A percentile compares a stretch with the other conserved stretches of the same genome.
Conservation (phyloP, 129 eudicot species). For the Cynara cardunculus region DNA sequence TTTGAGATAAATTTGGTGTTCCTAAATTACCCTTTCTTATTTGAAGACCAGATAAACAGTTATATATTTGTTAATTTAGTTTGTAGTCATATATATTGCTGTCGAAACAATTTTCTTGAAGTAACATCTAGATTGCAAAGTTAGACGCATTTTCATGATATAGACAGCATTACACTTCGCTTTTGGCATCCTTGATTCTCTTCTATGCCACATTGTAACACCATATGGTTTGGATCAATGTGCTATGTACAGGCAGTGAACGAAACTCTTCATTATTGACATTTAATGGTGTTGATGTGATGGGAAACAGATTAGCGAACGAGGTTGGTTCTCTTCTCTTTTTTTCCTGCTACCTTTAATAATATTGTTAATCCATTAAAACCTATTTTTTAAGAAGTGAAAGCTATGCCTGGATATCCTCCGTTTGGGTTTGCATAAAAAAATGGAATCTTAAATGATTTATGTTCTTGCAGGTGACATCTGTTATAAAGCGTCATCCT, state of each 20-base stretch:
- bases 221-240: constrained; percentile 5
- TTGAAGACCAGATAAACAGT: not conserved
- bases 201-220: not conserved
- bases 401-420: not conserved
- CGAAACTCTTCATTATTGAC: constrained; percentile 74
- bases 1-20: too few relatives aligned
- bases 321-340: constrained; percentile 54
- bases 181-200: not conserved
- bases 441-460: not conserved
- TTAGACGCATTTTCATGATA: not conserved
- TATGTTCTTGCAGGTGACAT: constrained; percentile 52
- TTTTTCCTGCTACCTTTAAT: not conserved
- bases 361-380: not conserved
- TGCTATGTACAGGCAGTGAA: constrained; percentile 65
- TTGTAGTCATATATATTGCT: not conserved
- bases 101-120: not conserved
- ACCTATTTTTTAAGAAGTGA: not conserved
- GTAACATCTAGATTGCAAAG: not conserved
- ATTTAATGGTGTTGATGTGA: constrained; percentile 96
- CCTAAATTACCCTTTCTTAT: too few relatives aligned
- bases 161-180: not conserved
- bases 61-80: not conserved
- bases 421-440: not conserved
- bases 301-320: constrained; percentile 90
- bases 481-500: constrained; percentile 64